Evolutionary conservation across 768 basidiomycete species (phyloP).

Genomic region (Ramaria rubella): DNA sequence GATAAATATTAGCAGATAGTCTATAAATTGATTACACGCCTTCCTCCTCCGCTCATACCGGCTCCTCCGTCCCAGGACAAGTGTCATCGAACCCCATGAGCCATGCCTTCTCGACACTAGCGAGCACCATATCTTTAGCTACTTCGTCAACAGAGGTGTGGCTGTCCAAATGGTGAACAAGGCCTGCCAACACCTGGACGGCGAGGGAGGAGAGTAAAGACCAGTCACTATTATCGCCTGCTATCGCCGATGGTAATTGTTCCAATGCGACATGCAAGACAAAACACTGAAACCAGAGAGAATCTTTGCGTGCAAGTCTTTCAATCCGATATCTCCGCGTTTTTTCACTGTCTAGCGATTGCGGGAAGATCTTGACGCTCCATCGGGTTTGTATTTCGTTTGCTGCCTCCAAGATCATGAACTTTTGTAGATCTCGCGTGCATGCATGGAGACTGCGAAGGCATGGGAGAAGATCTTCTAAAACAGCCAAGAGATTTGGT

Average conservation of each 20-base stretch:
- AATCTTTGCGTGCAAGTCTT: constrained; percentile 41
- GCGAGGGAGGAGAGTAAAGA: neutral
- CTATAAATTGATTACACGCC: neutral
- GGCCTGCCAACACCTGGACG: neutral
- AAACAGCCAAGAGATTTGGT: constrained; percentile 16
- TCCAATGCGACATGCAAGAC: constrained; percentile 29
- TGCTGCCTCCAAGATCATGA: constrained; percentile 33
- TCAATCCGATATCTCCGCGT: constrained; percentile 26
- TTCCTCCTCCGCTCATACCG: neutral
- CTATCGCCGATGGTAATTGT: neutral
- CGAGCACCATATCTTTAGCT: constrained; percentile 23
- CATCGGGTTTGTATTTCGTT: constrained; percentile 28
- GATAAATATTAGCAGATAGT: too few relatives aligned
- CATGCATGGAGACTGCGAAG: constrained; percentile 10
- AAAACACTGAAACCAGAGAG: constrained; percentile 48
- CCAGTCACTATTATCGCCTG: neutral
- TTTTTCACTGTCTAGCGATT: neutral
- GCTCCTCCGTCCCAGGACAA: neutral
- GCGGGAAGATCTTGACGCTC: neutral
- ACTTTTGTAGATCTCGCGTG: constrained; percentile 13
- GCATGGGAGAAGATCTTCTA: constrained; percentile 14
- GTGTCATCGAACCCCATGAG: neutral
- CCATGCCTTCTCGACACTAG: constrained; percentile 23
- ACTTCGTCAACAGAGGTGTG: constrained; percentile 15
- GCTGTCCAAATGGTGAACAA: constrained; percentile 3